Conservation (phyloP, 495 filamentous ascomycete genomes). For the Venustampulla echinocandica region DNA sequence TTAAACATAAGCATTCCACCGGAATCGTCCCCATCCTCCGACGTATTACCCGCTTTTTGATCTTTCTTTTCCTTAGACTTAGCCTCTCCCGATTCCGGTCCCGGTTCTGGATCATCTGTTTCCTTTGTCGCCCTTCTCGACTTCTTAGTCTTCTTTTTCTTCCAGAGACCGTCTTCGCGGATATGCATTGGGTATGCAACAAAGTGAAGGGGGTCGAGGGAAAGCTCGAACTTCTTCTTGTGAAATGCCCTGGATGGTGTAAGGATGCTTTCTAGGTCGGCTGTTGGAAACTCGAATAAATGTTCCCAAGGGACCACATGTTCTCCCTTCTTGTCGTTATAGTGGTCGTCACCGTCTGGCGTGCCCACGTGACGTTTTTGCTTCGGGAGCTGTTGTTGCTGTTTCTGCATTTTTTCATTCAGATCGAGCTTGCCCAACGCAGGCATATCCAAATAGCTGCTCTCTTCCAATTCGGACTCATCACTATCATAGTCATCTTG, state of each 20-base stretch:
- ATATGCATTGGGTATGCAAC: constrained; percentile 84
- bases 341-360: constrained; percentile 48
- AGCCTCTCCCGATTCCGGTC: not conserved
- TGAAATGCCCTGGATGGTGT: constrained; percentile 74
- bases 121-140: constrained; percentile 33
- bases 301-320: constrained; percentile 65
- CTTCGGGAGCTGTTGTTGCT: constrained; percentile 5
- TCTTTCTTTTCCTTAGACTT: constrained; percentile 19
- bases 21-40: constrained; percentile 31
- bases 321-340: constrained; percentile 41
- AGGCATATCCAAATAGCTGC: not conserved
- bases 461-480: constrained; percentile 19
- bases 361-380: constrained; percentile 6
- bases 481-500: constrained; percentile 32
- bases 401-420: not conserved
- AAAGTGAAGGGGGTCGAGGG: constrained; percentile 75
- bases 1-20: constrained; percentile 88
- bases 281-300: constrained; percentile 64
- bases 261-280: constrained; percentile 74
- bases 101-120: constrained; percentile 8
- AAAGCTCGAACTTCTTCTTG: constrained; percentile 79
- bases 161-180: constrained; percentile 77
- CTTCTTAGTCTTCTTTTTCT: constrained; percentile 61
- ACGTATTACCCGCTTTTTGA: constrained; percentile 17
- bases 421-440: constrained; percentile 5